Conservation (phyloP, 768 basidiomycete species). For the Hygrocybe punicea region DNA sequence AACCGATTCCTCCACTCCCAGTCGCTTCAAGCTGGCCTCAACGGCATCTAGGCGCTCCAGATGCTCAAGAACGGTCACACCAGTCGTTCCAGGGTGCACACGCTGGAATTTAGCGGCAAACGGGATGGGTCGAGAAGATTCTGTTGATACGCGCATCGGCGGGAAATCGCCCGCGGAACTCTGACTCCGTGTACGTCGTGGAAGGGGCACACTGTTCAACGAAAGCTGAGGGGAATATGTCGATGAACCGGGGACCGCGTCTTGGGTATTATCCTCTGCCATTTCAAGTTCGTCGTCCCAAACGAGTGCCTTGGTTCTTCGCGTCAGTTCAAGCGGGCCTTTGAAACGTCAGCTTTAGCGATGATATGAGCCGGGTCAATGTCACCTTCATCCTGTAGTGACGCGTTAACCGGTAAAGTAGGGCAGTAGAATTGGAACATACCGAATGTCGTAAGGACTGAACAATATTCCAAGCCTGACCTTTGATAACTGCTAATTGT, state of each 20-base stretch:
- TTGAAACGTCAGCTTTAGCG: conserved; percentile 10
- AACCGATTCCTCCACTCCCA: conserved; percentile 52
- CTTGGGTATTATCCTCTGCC: conserved; percentile 50
- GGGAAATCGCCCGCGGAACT: conserved; percentile 71
- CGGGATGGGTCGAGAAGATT: conserved; percentile 70
- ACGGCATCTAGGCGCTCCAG: conserved; percentile 81
- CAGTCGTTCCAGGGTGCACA: conserved; percentile 82
- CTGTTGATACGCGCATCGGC: conserved; percentile 61
- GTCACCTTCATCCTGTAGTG: conserved; percentile 69
- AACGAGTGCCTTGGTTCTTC: conserved; percentile 75
- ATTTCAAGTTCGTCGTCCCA: conserved; percentile 86
- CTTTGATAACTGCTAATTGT: conserved; percentile 91
- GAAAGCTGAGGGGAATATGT: conserved; percentile 58
- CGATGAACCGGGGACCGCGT: conserved; percentile 36
- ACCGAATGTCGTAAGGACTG: conserved; percentile 77
- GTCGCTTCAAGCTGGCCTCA: conserved; percentile 71
- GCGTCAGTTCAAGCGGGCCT: conserved; percentile 89
- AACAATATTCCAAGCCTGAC: conserved; percentile 85
- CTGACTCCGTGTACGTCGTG: conserved; percentile 53
- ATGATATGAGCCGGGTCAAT: not conserved
- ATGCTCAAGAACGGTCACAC: conserved; percentile 81
- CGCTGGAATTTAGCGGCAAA: conserved; percentile 81
- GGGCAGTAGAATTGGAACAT: conserved; percentile 27
- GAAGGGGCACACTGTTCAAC: conserved; percentile 58
- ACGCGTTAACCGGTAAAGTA: conserved; percentile 4